Conservation (phyloP, 169 alveolate genomes). For the Eimeria sp. region DNA sequence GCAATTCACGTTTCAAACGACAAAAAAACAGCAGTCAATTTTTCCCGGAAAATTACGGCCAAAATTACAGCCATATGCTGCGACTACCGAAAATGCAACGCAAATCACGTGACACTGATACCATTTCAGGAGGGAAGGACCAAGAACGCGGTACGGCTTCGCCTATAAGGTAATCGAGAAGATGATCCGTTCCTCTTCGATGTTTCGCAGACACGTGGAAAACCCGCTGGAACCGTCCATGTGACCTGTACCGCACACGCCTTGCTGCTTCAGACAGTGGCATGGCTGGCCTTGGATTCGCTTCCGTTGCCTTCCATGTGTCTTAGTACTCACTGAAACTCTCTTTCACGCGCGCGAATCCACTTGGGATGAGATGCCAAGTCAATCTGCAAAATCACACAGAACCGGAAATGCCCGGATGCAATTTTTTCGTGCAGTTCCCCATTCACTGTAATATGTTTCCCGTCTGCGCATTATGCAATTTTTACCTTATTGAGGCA, state of each 20-base stretch:
- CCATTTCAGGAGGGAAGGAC: conserved; percentile 91
- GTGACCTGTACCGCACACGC: conserved; percentile 85
- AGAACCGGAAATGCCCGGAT: not conserved
- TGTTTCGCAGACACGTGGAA: conserved; percentile 91
- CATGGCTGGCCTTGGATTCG: not conserved
- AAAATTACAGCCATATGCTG: not conserved
- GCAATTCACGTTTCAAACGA: not conserved
- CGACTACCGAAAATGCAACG: not conserved
- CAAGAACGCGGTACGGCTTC: conserved; percentile 88
- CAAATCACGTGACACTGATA: not conserved
- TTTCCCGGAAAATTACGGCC: not conserved
- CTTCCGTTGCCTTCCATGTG: not conserved
- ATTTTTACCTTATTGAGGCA: conserved; percentile 78
- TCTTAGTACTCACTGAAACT: conserved; percentile 63
- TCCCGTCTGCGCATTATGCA: not conserved
- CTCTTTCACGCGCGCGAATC: conserved; percentile 80
- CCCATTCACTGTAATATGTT: too few species aligned
- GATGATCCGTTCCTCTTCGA: conserved; percentile 87
- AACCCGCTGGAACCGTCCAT: conserved; percentile 89
- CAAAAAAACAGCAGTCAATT: not conserved
- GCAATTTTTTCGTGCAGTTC: not conserved
- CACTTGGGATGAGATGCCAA: conserved; percentile 84
- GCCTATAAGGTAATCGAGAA: conserved; percentile 85
- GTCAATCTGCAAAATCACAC: conserved; percentile 66
- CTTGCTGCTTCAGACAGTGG: not conserved